Base-by-base conservation (phyloP, 129 eudicot genomes). In the Solidago caesia region DNA sequence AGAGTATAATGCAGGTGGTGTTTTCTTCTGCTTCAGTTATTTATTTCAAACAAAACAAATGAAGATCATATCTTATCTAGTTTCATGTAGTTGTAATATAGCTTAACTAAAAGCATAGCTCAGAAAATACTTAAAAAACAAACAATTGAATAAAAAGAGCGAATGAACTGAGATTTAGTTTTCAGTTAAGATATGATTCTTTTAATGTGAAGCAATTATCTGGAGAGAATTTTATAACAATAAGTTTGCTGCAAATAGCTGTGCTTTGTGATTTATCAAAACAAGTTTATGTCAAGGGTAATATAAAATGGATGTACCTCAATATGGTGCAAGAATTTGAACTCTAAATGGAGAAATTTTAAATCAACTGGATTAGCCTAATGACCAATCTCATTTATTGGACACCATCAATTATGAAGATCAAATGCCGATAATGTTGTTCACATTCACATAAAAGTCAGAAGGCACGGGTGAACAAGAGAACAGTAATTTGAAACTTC, bases 1-100 rank as follows among this genome's bases (percentile, higher is more conserved):
- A 93, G 80, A 70, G 98, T 71, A 68, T 93, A 65, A 82, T 93
- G 67, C 98, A 93, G 98, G 98, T 78, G 72, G 88, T 75, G 70
- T 51, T 46, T 67, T 1, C 55, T 56, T 46, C 43, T 21, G 21
- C 21, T 16, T 11, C 26, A 10, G 39, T 63, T 68, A 29, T 29
- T 70, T 13, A n/a, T 56, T 64, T 14, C 6, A 3, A 5, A 66
- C 42, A 43, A 53, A 48, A 52, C 21, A 65, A 41, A 33, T n/a
- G 16, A 21, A 69, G 12, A 9, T 52, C 56, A 63, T 49, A 71
- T 57, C 15, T 77, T n/a, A 41, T 65, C 63, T 61, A 48, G 44
- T 33, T 44, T 44, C 44, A 3, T 14, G 67, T 7, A 12, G 59
- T 53, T 53, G 16, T 53, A 14, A 53, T 53, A 21, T 12, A 53